These are phyloP conservation scores for Potentilla sterilis DNA, from an alignment of 306 rosid genomes.

Conservation along the genomic window DNA sequence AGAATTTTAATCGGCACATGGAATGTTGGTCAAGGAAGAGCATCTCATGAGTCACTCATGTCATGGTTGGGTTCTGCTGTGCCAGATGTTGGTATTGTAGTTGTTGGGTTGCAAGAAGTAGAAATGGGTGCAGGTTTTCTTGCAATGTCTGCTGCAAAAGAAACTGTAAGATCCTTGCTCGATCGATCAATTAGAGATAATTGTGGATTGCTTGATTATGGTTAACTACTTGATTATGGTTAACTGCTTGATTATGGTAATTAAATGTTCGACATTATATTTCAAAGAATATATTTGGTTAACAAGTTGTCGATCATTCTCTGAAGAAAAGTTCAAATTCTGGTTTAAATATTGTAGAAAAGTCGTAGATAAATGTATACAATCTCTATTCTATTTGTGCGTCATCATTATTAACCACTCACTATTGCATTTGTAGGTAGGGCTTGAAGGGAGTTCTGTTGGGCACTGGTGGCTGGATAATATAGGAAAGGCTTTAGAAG, in stretches of 20 bases:
- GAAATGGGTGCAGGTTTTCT: constrained; percentile 99
- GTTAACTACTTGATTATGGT: neutral
- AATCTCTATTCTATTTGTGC: neutral
- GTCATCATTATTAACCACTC: constrained; percentile 13
- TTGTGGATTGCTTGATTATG: constrained; percentile 7
- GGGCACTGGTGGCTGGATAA: constrained; percentile 99
- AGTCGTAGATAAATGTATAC: neutral
- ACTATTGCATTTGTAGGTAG: constrained; percentile 69
- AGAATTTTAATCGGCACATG: constrained; percentile 89
- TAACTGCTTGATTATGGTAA: no score
- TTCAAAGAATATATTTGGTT: constrained; percentile 8
- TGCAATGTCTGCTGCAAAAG: constrained; percentile 99
- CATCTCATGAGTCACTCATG: constrained; percentile 71
- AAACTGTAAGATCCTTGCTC: constrained; percentile 60
- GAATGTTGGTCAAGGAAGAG: constrained; percentile 99
- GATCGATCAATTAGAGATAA: constrained; percentile 9
- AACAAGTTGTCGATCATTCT: constrained; percentile 1
- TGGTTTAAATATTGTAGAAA: neutral
- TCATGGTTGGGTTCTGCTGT: constrained; percentile 90
- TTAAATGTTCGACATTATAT: neutral
- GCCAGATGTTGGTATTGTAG: constrained; percentile 92
- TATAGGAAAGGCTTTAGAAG: constrained; percentile 91
- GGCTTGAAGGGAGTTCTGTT: constrained; percentile 98
- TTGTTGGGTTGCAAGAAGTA: constrained; percentile 95
- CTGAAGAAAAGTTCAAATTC: neutral